These are phyloP conservation scores for Podila clonocystis DNA, from an alignment of 192 early-diverging fungal species.

Conservation along the genomic window DNA sequence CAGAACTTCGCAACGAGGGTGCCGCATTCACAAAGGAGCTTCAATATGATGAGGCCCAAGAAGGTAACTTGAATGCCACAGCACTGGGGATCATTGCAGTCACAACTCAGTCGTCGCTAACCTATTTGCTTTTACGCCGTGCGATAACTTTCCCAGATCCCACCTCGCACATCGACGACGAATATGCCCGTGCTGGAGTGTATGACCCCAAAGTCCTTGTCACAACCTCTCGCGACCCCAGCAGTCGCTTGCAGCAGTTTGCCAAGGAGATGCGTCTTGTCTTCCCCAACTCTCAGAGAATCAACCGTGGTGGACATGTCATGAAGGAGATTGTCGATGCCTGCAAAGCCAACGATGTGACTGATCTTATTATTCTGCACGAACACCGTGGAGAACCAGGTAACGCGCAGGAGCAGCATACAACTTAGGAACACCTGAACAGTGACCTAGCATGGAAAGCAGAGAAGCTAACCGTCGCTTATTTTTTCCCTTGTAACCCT, in stretches of 20 bases:
- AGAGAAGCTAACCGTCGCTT: not conserved
- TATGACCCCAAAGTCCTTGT: constrained; percentile 96
- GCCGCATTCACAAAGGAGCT: constrained; percentile 80
- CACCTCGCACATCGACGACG: constrained; percentile 92
- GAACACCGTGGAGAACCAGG: constrained; percentile 95
- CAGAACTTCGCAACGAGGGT: constrained; percentile 85
- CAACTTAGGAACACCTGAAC: not conserved
- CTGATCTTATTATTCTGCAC: constrained; percentile 95
- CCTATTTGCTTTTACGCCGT: not conserved
- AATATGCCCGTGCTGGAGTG: constrained; percentile 94
- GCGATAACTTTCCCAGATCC: constrained; percentile 51
- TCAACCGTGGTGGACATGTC: constrained; percentile 97
- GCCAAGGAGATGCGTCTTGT: constrained; percentile 97
- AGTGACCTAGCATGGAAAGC: no score
- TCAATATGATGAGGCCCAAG: constrained; percentile 89
- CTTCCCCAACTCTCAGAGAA: constrained; percentile 96
- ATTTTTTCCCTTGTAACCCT: not conserved
- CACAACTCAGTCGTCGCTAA: not conserved
- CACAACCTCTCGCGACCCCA: constrained; percentile 96
- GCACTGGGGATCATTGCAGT: not conserved
- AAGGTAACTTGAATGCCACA: constrained; percentile 53
- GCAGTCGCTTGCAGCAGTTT: constrained; percentile 92
- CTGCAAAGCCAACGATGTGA: constrained; percentile 92
- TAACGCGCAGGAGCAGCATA: constrained; percentile 27
- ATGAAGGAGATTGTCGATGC: constrained; percentile 97